Percentiles rank a stretch among this genome's conserved stretches.
These are phyloP conservation scores for Pleurotus salmoneostramineus DNA, from an alignment of 768 basidiomycete genomes.

Conservation along the genomic window DNA sequence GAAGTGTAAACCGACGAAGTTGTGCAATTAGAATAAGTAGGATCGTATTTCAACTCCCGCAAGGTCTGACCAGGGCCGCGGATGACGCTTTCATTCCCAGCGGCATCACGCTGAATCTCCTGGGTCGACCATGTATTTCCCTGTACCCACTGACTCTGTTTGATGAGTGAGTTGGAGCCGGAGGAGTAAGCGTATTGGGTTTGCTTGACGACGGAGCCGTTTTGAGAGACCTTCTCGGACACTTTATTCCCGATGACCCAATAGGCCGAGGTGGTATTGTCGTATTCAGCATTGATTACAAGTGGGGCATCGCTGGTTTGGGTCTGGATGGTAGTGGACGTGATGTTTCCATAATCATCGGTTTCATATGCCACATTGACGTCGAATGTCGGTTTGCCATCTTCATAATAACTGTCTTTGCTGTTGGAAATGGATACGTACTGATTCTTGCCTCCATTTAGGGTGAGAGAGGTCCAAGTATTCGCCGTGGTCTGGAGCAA, in stretches of 20 bases:
- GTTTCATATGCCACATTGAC: background rate
- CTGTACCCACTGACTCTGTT: background rate
- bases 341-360: background rate
- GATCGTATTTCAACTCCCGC: background rate
- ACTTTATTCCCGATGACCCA: slow-evolving; percentile 1
- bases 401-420: slow-evolving; percentile 3
- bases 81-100: background rate
- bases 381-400: background rate
- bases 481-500: background rate
- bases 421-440: background rate
- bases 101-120: background rate
- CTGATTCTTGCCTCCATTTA: background rate
- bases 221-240: background rate
- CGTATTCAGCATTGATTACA: background rate
- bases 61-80: background rate
- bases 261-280: background rate
- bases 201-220: background rate
- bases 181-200: background rate
- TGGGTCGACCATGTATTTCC: background rate
- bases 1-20: background rate
- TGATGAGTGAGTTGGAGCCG: background rate
- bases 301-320: background rate
- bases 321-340: background rate
- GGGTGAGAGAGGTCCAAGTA: background rate
- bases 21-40: background rate